phyloP scores from a whole-genome alignment of 164 flowering plant genomes.

The Berberis thunbergii region DNA sequence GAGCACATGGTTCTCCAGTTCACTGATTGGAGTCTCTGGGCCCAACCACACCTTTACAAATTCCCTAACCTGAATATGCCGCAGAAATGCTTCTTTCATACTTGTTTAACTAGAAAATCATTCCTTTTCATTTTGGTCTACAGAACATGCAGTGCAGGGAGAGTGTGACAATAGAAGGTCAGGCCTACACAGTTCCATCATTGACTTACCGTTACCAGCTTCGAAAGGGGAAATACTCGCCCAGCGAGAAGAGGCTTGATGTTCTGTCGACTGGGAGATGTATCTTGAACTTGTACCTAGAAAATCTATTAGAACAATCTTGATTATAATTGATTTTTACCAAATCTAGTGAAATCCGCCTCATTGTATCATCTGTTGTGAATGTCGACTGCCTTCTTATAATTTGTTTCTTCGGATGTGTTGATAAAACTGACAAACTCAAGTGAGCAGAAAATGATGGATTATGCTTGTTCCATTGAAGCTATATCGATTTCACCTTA shows the following conservation, averaged over 20 bases:
- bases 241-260: conserved; percentile 85
- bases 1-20: not conserved
- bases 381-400: no score
- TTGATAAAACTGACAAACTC: no score
- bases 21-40: conserved; percentile 7
- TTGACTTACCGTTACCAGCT: conserved; percentile 89
- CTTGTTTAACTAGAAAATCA: not conserved
- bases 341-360: no score
- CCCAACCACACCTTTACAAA: not conserved
- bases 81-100: not conserved
- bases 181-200: conserved; percentile 69
- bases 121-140: conserved; percentile 4
- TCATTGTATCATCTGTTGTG: no score
- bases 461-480: no score
- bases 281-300: conserved; percentile 70
- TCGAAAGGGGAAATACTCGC: conserved; percentile 81
- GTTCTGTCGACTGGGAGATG: conserved; percentile 84
- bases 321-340: conserved; percentile 15
- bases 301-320: conserved; percentile 67
- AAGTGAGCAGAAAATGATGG: no score
- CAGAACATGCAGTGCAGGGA: conserved; percentile 94
- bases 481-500: not conserved
- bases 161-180: conserved; percentile 82
- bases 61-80: not conserved
- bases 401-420: no score